These are phyloP conservation scores for Mikania micrantha DNA, from an alignment of 129 eudicot species.

Conservation along the genomic window DNA sequence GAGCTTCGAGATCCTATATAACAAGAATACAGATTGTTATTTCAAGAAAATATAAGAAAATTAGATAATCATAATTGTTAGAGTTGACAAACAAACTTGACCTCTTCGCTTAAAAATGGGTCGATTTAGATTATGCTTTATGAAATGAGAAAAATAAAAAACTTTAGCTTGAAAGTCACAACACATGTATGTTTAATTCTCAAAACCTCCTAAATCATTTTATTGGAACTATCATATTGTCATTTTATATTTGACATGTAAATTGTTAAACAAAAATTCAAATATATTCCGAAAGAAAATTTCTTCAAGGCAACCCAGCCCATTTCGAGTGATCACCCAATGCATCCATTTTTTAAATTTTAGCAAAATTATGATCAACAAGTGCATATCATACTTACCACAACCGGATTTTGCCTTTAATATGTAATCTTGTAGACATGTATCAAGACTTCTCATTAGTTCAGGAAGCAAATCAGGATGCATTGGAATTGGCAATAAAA, in stretches of 20 bases:
- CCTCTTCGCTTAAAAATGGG: not conserved
- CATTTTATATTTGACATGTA: not conserved
- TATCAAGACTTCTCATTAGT: slow-evolving; percentile 61
- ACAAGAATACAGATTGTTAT: not conserved
- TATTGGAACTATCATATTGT: not conserved
- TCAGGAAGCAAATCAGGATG: slow-evolving; percentile 71
- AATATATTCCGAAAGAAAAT: not conserved
- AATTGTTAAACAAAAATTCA: not conserved
- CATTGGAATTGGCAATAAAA: slow-evolving; percentile 75
- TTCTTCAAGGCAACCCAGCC: not conserved
- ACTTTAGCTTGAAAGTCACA: not conserved
- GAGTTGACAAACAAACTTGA: not conserved
- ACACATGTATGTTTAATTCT: not conserved
- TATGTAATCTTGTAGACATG: slow-evolving; percentile 62
- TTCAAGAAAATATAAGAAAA: not conserved
- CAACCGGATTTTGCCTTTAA: slow-evolving; percentile 71
- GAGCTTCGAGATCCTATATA: slow-evolving; percentile 53
- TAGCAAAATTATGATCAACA: slow-evolving; percentile 1
- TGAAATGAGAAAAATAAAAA: not conserved
- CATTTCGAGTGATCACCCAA: not conserved
- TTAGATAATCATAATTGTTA: not conserved
- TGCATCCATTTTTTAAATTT: not conserved
- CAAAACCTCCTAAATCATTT: not conserved
- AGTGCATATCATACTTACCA: slow-evolving; percentile 41
- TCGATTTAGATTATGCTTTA: not conserved